Conservation (phyloP, 306 rosid genomes). For the Ammopiptanthus mongolicus region DNA sequence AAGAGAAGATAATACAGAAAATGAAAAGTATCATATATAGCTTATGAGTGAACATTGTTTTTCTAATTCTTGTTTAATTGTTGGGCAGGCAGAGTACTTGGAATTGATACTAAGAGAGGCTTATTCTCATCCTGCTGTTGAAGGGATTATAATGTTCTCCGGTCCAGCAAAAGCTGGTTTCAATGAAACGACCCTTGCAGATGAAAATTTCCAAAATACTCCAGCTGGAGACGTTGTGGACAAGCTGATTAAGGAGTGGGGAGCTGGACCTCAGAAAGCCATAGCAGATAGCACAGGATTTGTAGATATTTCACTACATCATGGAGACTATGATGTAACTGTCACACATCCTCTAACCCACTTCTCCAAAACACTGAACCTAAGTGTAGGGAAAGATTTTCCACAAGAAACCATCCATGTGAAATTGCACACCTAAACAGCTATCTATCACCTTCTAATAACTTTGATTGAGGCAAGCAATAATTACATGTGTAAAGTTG, state of each 20-base stretch:
- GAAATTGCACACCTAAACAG: conserved; percentile 30
- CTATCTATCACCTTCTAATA: not conserved
- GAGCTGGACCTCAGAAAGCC: conserved; percentile 22
- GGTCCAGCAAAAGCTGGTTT: conserved; percentile 70
- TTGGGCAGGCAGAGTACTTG: conserved; percentile 52
- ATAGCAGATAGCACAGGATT: conserved; percentile 49
- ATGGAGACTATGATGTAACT: conserved; percentile 70
- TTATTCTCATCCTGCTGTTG: conserved; percentile 60
- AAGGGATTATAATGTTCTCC: conserved; percentile 75
- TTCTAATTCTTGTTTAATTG: not conserved
- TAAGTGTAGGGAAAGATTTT: conserved; percentile 40
- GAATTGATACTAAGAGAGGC: conserved; percentile 67
- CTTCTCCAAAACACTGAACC: conserved; percentile 31
- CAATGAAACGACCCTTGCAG: conserved; percentile 40
- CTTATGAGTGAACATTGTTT: not conserved
- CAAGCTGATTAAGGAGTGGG: conserved; percentile 65
- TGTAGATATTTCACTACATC: conserved; percentile 47
- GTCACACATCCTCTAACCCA: conserved; percentile 40
- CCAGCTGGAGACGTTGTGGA: conserved; percentile 72
- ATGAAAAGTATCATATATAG: not conserved
- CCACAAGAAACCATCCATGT: conserved; percentile 31
- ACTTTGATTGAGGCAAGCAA: not conserved
- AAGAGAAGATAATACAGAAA: not conserved
- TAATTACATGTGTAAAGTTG: not conserved
- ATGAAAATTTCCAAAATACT: conserved; percentile 54